Conservation (phyloP, 768 basidiomycete genomes). For the Rhizopogon vulgaris region DNA sequence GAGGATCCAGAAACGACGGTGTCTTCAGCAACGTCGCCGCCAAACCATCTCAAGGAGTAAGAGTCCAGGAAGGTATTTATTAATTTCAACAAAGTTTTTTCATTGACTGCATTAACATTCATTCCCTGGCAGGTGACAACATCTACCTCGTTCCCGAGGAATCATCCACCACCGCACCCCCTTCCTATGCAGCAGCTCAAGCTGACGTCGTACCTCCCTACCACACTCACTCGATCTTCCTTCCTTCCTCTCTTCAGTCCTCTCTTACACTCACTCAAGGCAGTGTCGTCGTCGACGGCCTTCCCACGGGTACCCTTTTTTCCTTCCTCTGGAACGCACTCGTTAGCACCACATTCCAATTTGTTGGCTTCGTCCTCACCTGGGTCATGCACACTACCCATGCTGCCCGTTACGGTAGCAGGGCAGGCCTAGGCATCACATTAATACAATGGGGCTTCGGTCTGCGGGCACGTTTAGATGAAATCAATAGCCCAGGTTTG, state of each 20-base stretch:
- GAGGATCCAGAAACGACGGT: conserved; percentile 75
- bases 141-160: conserved; percentile 81
- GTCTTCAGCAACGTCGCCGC: conserved; percentile 96
- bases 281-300: conserved; percentile 84
- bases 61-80: conserved; percentile 52
- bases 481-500: conserved; percentile 27
- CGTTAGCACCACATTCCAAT: conserved; percentile 95
- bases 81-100: conserved; percentile 8
- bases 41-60: conserved; percentile 60
- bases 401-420: conserved; percentile 86
- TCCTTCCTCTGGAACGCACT: conserved; percentile 90
- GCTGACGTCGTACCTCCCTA: conserved; percentile 96
- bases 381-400: conserved; percentile 93
- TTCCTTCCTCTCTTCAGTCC: conserved; percentile 55
- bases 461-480: conserved; percentile 50
- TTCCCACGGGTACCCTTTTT: conserved; percentile 79
- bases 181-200: conserved; percentile 88
- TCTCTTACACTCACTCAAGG: conserved; percentile 36
- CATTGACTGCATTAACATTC: conserved; percentile 1
- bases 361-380: conserved; percentile 88
- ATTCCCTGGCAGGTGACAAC: conserved; percentile 47
- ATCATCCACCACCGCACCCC: conserved; percentile 75
- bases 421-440: conserved; percentile 93
- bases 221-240: conserved; percentile 96
- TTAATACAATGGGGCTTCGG: conserved; percentile 94